Evolutionary conservation across 2,329 filamentous ascomycete genomes (phyloP), one percentile per base, ranked within the genome.

Genomic region (Alternaria tenuissima): DNA sequence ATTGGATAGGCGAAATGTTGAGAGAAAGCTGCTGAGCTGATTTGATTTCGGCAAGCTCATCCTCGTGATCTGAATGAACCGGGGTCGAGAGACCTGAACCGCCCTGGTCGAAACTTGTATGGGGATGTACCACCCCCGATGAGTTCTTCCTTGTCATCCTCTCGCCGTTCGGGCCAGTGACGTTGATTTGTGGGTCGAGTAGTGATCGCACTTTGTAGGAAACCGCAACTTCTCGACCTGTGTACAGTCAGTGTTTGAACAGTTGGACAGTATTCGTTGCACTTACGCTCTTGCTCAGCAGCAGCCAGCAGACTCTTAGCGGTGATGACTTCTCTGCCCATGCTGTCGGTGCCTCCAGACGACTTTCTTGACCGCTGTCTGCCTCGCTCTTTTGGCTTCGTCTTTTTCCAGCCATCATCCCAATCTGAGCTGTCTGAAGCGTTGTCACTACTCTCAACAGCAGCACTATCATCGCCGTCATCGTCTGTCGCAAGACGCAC

Each of bases 21-120:
- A 98, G 86, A 1, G 89, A 86, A 49, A 99, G 85, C 64, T 91
- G 92, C 78, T 98, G 95, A 0, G 95, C 95, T 34, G 90, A 88
- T 78, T 91, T 92, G 69, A 98, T 92, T 68, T 97, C 94, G 28
- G 88, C 89, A 49, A 94, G 83, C 58, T 96, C 92, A 24, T 90
- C 90, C 76, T 97, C 93, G 32, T 93, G 90, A 60, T 98, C 95
- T 2, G 93, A 96, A 64, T 93, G 91, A 58, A 93, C 85, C 0
- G 88, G 87, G 0, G 87, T 88, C 4, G 84, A 83, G 42, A 83
- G 67, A 30, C 81, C 81, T 81, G 90, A 78, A 80, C 85, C 85
- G 14, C 86, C 84, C 59, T 89, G 82, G 71, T 97, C 94, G 75
- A 94, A 97, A 75, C 89, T 95, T 11, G 92, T 96, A 54, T 88